phyloP scores from a whole-genome alignment of 164 flowering plant species.

The Santalum album region DNA sequence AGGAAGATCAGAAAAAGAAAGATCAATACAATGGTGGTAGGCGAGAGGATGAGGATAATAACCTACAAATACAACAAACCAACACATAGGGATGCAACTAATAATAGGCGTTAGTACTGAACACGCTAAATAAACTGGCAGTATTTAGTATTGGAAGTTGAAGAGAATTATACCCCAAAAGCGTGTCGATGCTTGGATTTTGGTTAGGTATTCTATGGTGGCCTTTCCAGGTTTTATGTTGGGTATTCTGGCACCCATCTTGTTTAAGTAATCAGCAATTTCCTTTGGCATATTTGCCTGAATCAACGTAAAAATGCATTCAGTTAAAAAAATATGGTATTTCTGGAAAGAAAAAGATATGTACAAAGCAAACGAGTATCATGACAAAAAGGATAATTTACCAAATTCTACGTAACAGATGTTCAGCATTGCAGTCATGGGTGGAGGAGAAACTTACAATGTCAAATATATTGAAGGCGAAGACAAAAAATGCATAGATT shows the following conservation, averaged over 20 bases:
- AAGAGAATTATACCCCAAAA: conserved; percentile 72
- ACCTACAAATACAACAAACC: too few relatives aligned
- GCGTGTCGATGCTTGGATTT: conserved; percentile 93
- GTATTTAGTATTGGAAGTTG: background rate
- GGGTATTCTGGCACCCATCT: conserved; percentile 98
- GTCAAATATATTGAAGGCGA: conserved; percentile 89
- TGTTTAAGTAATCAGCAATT: conserved; percentile 90
- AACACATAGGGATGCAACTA: background rate
- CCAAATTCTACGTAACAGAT: background rate
- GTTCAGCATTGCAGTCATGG: background rate
- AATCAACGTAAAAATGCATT: too few relatives aligned
- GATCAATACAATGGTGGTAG: too few relatives aligned
- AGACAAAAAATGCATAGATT: conserved; percentile 83
- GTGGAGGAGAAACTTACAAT: conserved; percentile 59
- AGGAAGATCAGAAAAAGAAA: conserved; percentile 5
- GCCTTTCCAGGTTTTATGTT: conserved; percentile 94
- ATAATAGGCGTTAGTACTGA: background rate
- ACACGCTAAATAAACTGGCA: background rate
- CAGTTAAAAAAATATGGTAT: too few relatives aligned
- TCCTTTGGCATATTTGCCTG: conserved; percentile 99
- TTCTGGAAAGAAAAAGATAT: background rate
- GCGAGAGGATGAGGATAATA: too few relatives aligned
- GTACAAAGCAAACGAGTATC: background rate
- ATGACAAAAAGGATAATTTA: background rate
- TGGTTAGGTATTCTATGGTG: conserved; percentile 74